Conservation (phyloP, 2,329 filamentous ascomycete genomes). For the Sarocladiaceae sp. region DNA sequence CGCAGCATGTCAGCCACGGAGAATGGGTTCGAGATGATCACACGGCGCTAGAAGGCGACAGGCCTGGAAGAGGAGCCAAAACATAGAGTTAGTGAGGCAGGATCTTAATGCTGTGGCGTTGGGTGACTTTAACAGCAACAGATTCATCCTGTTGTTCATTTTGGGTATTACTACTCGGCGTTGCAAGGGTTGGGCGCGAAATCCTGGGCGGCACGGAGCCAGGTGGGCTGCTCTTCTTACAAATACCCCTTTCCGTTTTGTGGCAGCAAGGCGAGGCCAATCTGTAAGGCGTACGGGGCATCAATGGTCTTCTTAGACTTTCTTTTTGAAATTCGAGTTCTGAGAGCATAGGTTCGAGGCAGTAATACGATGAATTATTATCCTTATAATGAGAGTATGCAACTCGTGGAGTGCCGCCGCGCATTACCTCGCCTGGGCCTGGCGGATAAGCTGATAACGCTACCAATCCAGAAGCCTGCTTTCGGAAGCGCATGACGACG, state of each 20-base stretch:
- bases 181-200: not conserved
- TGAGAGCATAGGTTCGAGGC: too few relatives aligned
- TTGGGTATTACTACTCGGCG: not conserved
- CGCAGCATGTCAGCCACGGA: too few relatives aligned
- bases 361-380: not conserved
- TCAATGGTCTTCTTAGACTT: too few relatives aligned
- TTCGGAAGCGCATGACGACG: not conserved
- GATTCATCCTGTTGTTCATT: not conserved
- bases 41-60: too few relatives aligned
- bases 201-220: not conserved
- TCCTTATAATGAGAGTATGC: slow-evolving; percentile 1
- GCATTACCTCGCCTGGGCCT: not conserved
- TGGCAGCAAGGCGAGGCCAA: not conserved
- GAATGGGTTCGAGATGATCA: too few relatives aligned
- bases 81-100: too few relatives aligned
- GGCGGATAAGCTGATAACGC: slow-evolving; percentile 6
- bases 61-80: too few relatives aligned
- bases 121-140: not conserved
- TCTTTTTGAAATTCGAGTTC: too few relatives aligned
- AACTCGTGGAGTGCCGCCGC: not conserved
- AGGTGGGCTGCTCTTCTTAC: not conserved
- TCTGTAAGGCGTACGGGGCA: too few relatives aligned
- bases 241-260: slow-evolving; percentile 1
- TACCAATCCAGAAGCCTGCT: not conserved
- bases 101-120: not conserved